phyloP scores from a whole-genome alignment of 331 rosid genomes.

The Stylosanthes scabra region DNA sequence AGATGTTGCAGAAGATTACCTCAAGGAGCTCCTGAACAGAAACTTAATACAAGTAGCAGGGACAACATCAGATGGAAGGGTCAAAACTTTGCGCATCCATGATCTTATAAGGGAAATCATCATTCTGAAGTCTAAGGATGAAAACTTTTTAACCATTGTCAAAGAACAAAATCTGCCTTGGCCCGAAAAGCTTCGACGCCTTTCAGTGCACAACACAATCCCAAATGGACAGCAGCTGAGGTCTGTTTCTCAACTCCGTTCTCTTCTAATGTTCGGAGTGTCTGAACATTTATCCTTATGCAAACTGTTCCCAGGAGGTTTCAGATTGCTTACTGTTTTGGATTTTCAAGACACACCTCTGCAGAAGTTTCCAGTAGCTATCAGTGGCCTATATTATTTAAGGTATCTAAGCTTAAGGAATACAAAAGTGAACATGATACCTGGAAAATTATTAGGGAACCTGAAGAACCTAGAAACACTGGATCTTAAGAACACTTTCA shows the following conservation, averaged over 20 bases:
- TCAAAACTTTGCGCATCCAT: slow-evolving; percentile 52
- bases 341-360: slow-evolving; percentile 54
- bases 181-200: slow-evolving; percentile 61
- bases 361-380: slow-evolving; percentile 52
- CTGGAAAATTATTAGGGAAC: slow-evolving; percentile 51
- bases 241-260: slow-evolving; percentile 53
- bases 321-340: slow-evolving; percentile 57
- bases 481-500: slow-evolving; percentile 55
- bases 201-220: slow-evolving; percentile 45
- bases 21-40: slow-evolving; percentile 63
- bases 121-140: slow-evolving; percentile 52
- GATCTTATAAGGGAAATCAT: slow-evolving; percentile 55
- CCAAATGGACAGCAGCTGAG: slow-evolving; percentile 48
- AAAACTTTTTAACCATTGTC: slow-evolving; percentile 56
- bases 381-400: slow-evolving; percentile 45
- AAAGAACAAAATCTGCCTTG: slow-evolving; percentile 42
- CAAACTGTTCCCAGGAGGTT: slow-evolving; percentile 46
- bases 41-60: slow-evolving; percentile 57
- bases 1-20: slow-evolving; percentile 63
- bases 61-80: slow-evolving; percentile 53
- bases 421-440: slow-evolving; percentile 54
- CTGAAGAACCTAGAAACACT: slow-evolving; percentile 60
- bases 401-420: slow-evolving; percentile 57
- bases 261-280: slow-evolving; percentile 57
- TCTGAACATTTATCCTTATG: slow-evolving; percentile 38